Conservation (phyloP, 1,139 yeast genomes). For the Geotrichum siamense region DNA sequence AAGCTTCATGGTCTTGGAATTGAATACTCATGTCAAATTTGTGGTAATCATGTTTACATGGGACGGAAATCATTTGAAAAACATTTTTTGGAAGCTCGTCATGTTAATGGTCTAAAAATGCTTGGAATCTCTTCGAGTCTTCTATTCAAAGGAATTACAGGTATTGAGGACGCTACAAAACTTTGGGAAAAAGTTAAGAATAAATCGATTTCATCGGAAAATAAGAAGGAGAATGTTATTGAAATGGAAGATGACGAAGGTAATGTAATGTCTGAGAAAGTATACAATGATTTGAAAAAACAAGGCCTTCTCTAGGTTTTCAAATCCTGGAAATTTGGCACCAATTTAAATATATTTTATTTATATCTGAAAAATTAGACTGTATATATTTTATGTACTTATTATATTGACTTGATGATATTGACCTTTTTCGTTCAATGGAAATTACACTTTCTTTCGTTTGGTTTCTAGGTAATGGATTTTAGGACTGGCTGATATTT, state of each 20-base stretch:
- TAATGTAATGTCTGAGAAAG: constrained; percentile 79
- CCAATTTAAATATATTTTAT: neutral
- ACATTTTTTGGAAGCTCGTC: constrained; percentile 68
- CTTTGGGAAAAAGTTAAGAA: constrained; percentile 47
- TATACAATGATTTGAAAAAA: constrained; percentile 72
- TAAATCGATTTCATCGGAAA: constrained; percentile 38
- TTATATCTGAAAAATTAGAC: too few species aligned
- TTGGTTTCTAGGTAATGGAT: too few species aligned
- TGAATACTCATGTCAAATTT: constrained; percentile 72
- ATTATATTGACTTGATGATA: too few species aligned
- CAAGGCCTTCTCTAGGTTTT: constrained; percentile 58
- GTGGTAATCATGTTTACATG: constrained; percentile 67
- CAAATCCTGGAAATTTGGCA: neutral
- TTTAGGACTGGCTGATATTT: too few species aligned
- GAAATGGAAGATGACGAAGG: constrained; percentile 93
- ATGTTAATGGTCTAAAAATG: constrained; percentile 64
- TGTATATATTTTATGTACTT: too few species aligned
- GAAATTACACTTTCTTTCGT: too few species aligned
- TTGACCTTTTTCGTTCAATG: too few species aligned
- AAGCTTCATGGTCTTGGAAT: constrained; percentile 80
- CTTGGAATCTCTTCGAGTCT: constrained; percentile 56
- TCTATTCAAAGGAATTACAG: constrained; percentile 58
- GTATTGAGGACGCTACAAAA: constrained; percentile 58
- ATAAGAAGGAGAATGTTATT: constrained; percentile 48
- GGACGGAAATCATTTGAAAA: constrained; percentile 67